Conservation (phyloP, 73 alveolate genomes). For the Symbiodinium natans region DNA sequence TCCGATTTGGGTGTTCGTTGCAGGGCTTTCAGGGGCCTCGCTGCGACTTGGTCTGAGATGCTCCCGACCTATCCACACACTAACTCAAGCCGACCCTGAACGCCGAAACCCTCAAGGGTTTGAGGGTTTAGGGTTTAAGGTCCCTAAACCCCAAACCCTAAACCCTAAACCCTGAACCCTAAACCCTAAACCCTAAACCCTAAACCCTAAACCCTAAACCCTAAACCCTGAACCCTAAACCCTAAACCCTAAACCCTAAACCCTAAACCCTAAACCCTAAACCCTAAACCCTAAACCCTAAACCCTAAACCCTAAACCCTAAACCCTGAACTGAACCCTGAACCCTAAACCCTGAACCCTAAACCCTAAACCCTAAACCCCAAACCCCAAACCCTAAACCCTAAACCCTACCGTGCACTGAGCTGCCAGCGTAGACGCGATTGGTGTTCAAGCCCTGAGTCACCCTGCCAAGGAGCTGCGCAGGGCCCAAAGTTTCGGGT, state of each 20-base stretch:
- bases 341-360: neutral
- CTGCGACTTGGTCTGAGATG: too few relatives aligned
- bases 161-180: neutral
- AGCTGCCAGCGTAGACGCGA: slow-evolving; percentile 44
- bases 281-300: too few relatives aligned
- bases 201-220: neutral
- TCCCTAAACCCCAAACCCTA: neutral
- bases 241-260: neutral
- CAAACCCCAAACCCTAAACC: neutral
- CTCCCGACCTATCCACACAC: too few relatives aligned
- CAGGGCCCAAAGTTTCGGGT: neutral
- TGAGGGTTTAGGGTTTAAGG: too few relatives aligned
- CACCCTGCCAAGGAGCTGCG: neutral
- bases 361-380: neutral
- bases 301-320: neutral
- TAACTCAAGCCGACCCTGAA: neutral
- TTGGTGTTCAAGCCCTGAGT: slow-evolving; percentile 34
- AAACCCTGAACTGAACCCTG: neutral
- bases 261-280: neutral
- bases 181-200: neutral
- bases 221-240: neutral
- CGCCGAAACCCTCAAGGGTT: neutral
- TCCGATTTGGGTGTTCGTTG: too few relatives aligned
- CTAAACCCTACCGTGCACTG: neutral
- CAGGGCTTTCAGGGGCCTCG: too few relatives aligned